A percentile compares a stretch with the other conserved stretches of the same genome.
These are phyloP conservation scores for Leptographium wingfieldii DNA, from an alignment of 2,329 filamentous ascomycete genomes.

Conservation along the genomic window DNA sequence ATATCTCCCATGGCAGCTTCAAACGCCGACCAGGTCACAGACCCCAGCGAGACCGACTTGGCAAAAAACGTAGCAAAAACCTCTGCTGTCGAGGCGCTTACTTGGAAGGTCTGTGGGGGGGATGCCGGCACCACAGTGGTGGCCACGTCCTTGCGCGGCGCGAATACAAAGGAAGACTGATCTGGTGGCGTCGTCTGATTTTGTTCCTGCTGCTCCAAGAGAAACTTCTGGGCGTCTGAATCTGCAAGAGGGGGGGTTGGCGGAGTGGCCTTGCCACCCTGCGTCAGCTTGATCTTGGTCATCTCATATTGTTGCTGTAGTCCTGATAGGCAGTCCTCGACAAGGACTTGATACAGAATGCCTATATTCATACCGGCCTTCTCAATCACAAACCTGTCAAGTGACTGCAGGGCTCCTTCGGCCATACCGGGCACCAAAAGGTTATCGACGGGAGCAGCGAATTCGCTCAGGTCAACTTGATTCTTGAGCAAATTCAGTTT, in stretches of 20 bases:
- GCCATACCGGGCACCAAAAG: conserved; percentile 27
- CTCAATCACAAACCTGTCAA: conserved; percentile 25
- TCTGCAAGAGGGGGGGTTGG: conserved; percentile 11
- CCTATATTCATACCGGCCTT: conserved; percentile 27
- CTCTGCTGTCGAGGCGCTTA: conserved; percentile 23
- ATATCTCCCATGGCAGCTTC: conserved; percentile 27
- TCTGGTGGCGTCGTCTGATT: conserved; percentile 32
- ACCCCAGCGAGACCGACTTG: conserved; percentile 12
- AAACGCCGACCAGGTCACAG: conserved; percentile 25
- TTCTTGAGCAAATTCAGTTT: conserved; percentile 27
- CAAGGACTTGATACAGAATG: conserved; percentile 29
- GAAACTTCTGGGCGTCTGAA: conserved; percentile 12
- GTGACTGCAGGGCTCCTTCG: conserved; percentile 19
- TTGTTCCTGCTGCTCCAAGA: conserved; percentile 21
- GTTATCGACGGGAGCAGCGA: conserved; percentile 27
- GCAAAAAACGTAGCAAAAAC: conserved; percentile 26
- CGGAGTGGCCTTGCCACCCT: conserved; percentile 11
- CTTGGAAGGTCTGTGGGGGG: conserved; percentile 17
- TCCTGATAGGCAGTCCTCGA: conserved; percentile 24
- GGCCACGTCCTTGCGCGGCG: conserved; percentile 2
- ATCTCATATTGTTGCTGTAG: conserved; percentile 19
- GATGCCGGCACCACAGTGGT: neutral
- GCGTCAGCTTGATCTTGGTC: conserved; percentile 12
- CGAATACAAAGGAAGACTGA: conserved; percentile 23
- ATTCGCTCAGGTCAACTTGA: conserved; percentile 26